Percentiles rank a stretch among this genome's conserved stretches.
phyloP scores from a whole-genome alignment of 192 early-diverging fungal genomes.

The Coemansia sp. region DNA sequence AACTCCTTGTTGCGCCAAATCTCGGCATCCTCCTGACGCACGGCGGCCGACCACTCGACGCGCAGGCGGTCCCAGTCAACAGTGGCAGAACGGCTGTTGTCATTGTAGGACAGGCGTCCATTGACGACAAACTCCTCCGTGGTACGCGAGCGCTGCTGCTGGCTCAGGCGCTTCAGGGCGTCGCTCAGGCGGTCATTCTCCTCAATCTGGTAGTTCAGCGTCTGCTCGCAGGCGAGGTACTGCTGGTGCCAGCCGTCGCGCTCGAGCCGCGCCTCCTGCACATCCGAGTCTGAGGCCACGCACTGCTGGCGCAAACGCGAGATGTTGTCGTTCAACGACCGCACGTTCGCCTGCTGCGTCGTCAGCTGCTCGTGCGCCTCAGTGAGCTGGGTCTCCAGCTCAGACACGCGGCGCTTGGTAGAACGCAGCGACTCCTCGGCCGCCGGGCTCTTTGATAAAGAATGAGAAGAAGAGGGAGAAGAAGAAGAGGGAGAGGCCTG shows the following conservation, averaged over 20 bases:
- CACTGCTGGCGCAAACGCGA: slow-evolving; percentile 25
- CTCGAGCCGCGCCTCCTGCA: slow-evolving; percentile 30
- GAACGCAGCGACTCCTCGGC: slow-evolving; percentile 5
- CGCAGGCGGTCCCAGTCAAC: slow-evolving; percentile 23
- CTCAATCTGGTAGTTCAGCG: slow-evolving; percentile 13
- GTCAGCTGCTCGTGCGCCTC: slow-evolving; percentile 26
- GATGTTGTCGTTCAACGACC: slow-evolving; percentile 19
- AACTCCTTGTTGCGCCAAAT: slow-evolving; percentile 12
- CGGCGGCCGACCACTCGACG: slow-evolving; percentile 4
- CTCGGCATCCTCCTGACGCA: slow-evolving; percentile 7
- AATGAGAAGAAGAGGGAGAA: no score
- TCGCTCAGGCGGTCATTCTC: slow-evolving; percentile 17
- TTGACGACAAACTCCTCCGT: slow-evolving; percentile 5
- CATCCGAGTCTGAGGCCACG: slow-evolving; percentile 5
- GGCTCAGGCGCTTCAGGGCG: background rate
- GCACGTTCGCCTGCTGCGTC: slow-evolving; percentile 13
- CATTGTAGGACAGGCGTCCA: slow-evolving; percentile 3
- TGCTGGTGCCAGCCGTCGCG: slow-evolving; percentile 42
- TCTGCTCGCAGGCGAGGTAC: slow-evolving; percentile 8
- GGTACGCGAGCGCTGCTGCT: slow-evolving; percentile 9
- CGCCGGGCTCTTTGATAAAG: background rate
- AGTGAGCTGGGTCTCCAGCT: slow-evolving; percentile 20
- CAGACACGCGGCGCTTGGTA: slow-evolving; percentile 5
- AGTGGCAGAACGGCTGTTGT: slow-evolving; percentile 6
- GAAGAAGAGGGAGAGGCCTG: slow-evolving; percentile 4